Base-by-base conservation (phyloP, 805 yeast species). In the Kodamaea neixiangensis region DNA sequence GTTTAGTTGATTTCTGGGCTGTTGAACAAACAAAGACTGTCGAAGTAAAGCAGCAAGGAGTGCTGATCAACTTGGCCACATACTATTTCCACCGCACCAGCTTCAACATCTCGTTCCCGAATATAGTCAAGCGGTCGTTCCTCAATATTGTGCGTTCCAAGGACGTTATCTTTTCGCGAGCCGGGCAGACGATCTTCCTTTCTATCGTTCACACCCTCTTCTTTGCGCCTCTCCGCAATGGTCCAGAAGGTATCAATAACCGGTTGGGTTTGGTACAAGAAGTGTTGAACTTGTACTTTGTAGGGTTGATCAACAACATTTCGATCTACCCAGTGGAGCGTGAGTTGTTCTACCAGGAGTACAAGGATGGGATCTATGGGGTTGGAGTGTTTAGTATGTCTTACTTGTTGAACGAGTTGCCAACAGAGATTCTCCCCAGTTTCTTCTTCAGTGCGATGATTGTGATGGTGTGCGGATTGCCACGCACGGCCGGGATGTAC, bases 1-100 rank as follows among this genome's bases (percentile, higher is more conserved):
- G 48, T 10, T 58, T 73, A 44, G 63, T 69, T 10, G 57, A 59
- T 18, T 44, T 52, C 10, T 73, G 77, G 77, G 52, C 48, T 11
- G 13, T 33, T 14, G 42, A 31, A 18, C 13, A 35, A 5, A 10
- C 10, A 17, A 37, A 37, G 29, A 17, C 21, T 13, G n/a, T n/a
- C 31, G 29, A 34, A 15, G 42, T 13, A 33, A 33, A 31, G 17
- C 31, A 21, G 14, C 15, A 15, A 41, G 43, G 38, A 17, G 18
- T 2, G 7, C 38, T 31, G 46, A 11, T 44, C 17, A 15, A 31
- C 17, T 44, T 44, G 33, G 17, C 18, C 5, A 13, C 18, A 20
- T 47, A 18, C 37, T 25, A 13, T 35, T 48, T 48, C 21, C 22
- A 35, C 6, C 43, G 49, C 4, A 37, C 49, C 5, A 45, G 53